Percentiles rank a stretch among this genome's conserved stretches.
Evolutionary conservation across 2,329 filamentous ascomycete species (phyloP).

Genomic region (Diaporthe destruens): DNA sequence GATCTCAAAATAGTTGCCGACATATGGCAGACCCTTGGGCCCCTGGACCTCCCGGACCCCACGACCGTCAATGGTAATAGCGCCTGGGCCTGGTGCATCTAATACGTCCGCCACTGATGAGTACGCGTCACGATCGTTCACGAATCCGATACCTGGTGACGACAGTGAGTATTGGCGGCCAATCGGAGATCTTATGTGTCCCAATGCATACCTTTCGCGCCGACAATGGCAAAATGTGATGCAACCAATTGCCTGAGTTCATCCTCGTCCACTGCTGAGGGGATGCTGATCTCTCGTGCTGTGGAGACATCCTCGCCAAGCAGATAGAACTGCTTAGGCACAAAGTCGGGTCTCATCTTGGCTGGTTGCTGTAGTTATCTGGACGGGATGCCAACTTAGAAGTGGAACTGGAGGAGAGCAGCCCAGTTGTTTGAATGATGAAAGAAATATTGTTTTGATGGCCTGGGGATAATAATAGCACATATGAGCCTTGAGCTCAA

Average conservation of each 20-base stretch:
- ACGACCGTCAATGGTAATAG: slow-evolving; percentile 63
- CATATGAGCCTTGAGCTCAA: slow-evolving; percentile 8
- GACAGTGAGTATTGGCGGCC: background rate
- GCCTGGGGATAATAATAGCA: slow-evolving; percentile 18
- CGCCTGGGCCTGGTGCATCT: slow-evolving; percentile 51
- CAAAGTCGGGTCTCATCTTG: slow-evolving; percentile 47
- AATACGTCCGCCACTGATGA: slow-evolving; percentile 53
- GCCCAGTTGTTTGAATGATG: background rate
- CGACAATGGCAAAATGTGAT: slow-evolving; percentile 58
- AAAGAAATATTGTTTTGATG: background rate
- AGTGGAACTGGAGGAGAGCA: background rate
- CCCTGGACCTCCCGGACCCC: slow-evolving; percentile 64
- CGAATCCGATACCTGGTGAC: slow-evolving; percentile 54
- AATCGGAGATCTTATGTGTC: background rate
- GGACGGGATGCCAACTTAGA: no score
- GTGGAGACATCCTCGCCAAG: slow-evolving; percentile 55
- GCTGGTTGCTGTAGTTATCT: slow-evolving; percentile 6
- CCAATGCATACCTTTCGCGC: slow-evolving; percentile 52
- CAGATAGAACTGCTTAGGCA: slow-evolving; percentile 56
- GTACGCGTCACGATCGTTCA: slow-evolving; percentile 49
- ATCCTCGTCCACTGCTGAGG: slow-evolving; percentile 51
- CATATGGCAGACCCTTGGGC: slow-evolving; percentile 59
- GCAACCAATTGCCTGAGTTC: slow-evolving; percentile 56
- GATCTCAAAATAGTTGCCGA: slow-evolving; percentile 67
- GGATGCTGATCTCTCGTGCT: slow-evolving; percentile 54